Base-by-base conservation (phyloP, 2,329 filamentous ascomycete genomes). In the Septoria linicola region DNA sequence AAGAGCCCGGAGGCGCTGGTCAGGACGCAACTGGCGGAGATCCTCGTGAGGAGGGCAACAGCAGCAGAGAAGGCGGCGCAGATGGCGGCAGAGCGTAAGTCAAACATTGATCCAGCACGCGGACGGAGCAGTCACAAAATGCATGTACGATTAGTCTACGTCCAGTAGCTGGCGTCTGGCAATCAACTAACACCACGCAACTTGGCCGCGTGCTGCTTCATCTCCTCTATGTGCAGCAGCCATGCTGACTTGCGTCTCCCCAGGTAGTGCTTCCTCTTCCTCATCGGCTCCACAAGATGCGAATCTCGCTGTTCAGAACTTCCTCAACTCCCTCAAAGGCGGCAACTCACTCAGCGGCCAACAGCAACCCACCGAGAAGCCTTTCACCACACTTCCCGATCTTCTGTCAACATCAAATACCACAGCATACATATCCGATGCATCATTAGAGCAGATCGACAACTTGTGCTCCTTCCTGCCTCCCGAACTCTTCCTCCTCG, bases 21-120 rank as follows among this genome's bases (percentile, higher is more conserved):
- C 76, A 88, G 49, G 90, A 81, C 71, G 91, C 91, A 46, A 96
- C 91, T 2, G 92, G 92, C 50, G 92, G 91, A 58, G 92, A 99
- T 69, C 76, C 96, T 62, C 83, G 91, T 72, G 85, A 95, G 71
- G 93, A 97, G 72, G 93, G 93, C 52, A 84, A 89, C 70, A 84
- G 83, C 62, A 83, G 92, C 59, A 81, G 95, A 75, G 90, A 96
- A 73, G 93, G 92, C 54, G 93, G 95, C 69, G 89, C 89, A 63
- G 93, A 97, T 74, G 93, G 95, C 67, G 95, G 89, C 75, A 84
- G 93, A 96, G 93, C 92, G 93, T 99, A 97, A 92, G 95, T 99
- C 44, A 25, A 40, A 35, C 36, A 20, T 39, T 16, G 11, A 31
- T 25, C 19, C 5, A 10, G 41, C 41, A 44, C 19, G 31, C n/a